phyloP scores from a whole-genome alignment of 2,329 filamentous ascomycete genomes.

The Aspergillus felis region DNA sequence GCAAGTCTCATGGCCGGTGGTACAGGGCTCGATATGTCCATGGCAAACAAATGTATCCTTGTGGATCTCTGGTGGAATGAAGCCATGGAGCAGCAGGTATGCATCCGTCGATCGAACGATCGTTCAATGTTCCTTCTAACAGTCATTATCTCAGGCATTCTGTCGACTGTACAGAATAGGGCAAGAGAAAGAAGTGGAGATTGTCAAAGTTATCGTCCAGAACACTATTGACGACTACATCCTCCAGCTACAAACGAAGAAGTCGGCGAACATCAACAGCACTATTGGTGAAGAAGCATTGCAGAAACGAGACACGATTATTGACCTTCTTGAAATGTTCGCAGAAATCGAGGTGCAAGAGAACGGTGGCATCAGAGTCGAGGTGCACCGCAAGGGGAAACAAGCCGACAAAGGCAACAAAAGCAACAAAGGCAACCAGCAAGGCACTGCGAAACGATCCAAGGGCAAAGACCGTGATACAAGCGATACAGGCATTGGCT shows the following conservation, averaged over 20 bases:
- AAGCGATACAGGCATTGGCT: no score
- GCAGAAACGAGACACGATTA: constrained; percentile 8
- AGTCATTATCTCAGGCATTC: constrained; percentile 39
- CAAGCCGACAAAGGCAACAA: constrained; percentile 3
- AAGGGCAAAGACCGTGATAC: background rate
- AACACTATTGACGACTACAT: background rate
- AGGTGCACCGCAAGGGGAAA: background rate
- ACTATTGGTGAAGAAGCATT: constrained; percentile 22
- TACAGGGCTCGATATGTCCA: constrained; percentile 56
- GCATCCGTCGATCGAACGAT: constrained; percentile 9
- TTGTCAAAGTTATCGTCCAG: background rate
- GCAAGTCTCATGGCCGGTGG: constrained; percentile 57
- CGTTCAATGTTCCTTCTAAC: background rate
- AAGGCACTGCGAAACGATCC: background rate
- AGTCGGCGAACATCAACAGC: constrained; percentile 34
- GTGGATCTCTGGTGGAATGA: constrained; percentile 62
- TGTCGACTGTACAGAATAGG: constrained; percentile 63
- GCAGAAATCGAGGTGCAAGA: constrained; percentile 12
- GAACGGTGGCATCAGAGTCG: constrained; percentile 1
- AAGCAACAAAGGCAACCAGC: background rate
- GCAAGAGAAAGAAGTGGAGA: constrained; percentile 25
- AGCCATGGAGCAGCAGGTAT: constrained; percentile 57
- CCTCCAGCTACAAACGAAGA: constrained; percentile 30
- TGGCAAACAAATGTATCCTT: constrained; percentile 56
- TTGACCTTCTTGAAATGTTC: constrained; percentile 25